Percentiles rank a stretch among this genome's conserved stretches.
These are phyloP conservation scores for Yarrowia yakushimensis DNA, from an alignment of 805 yeast genomes.

Conservation along the genomic window DNA sequence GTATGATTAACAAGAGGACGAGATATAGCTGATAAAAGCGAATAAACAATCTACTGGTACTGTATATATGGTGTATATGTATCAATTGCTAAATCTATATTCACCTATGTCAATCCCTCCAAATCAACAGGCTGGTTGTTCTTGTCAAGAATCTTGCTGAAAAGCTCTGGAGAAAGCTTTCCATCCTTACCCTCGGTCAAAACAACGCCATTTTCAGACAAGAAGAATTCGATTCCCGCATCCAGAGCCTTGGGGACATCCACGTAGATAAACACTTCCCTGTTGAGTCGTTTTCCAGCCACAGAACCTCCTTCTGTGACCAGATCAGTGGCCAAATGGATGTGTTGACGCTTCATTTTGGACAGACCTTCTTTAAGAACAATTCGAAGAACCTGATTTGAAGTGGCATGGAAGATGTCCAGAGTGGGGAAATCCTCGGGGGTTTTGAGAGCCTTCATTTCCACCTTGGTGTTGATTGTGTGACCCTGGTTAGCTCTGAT, in stretches of 20 bases:
- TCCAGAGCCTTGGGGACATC: conserved; percentile 50
- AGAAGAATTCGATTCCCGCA: conserved; percentile 50
- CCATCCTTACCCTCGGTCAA: conserved; percentile 63
- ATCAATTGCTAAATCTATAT: no score
- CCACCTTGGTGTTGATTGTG: conserved; percentile 50
- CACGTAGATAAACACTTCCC: conserved; percentile 59
- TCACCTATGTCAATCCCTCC: not conserved
- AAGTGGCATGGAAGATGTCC: conserved; percentile 79
- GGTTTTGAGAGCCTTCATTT: conserved; percentile 41
- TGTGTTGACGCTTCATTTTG: conserved; percentile 74
- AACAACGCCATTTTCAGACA: conserved; percentile 72
- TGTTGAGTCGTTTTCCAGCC: conserved; percentile 68
- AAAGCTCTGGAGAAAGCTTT: conserved; percentile 44
- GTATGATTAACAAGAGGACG: no score
- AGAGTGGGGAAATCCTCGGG: conserved; percentile 47
- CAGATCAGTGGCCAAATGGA: conserved; percentile 72
- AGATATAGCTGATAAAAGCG: no score
- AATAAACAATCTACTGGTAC: no score
- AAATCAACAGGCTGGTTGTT: conserved; percentile 1
- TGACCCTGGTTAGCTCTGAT: conserved; percentile 97
- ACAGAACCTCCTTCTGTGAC: conserved; percentile 48
- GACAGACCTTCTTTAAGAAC: conserved; percentile 54
- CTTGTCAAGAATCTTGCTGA: conserved; percentile 41
- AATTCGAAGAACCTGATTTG: conserved; percentile 47
- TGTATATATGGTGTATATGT: no score